Evolutionary conservation across 2,329 filamentous ascomycete species (phyloP).

Genomic region (Trichoderma breve): DNA sequence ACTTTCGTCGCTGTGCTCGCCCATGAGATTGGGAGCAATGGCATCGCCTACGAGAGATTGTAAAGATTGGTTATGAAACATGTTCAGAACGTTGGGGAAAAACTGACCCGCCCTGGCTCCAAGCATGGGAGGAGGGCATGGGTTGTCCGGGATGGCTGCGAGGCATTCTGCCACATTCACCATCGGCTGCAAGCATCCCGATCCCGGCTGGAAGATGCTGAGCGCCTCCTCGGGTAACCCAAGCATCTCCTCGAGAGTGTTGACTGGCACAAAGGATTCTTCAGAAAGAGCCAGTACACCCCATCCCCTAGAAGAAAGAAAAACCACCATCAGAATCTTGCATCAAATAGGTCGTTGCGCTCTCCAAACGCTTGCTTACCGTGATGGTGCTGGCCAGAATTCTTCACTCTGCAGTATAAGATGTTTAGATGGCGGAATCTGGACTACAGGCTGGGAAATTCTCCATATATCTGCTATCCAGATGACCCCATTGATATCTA

Average conservation of each 20-base stretch:
- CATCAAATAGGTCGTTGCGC: neutral
- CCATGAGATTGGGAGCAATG: neutral
- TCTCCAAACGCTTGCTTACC: conserved; percentile 24
- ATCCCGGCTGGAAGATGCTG: conserved; percentile 15
- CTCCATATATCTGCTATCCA: conserved; percentile 57
- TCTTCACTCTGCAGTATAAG: conserved; percentile 32
- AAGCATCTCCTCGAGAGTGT: conserved; percentile 35
- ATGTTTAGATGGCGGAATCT: conserved; percentile 24
- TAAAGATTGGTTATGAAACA: conserved; percentile 19
- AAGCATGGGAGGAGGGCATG: conserved; percentile 23
- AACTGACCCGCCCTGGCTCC: conserved; percentile 16
- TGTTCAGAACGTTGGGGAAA: conserved; percentile 5
- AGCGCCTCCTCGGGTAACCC: conserved; percentile 28
- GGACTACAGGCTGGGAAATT: conserved; percentile 28
- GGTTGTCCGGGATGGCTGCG: conserved; percentile 32
- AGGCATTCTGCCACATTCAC: conserved; percentile 31
- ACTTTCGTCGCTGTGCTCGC: conserved; percentile 18
- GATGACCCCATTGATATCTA: conserved; percentile 49
- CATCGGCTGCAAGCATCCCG: conserved; percentile 25
- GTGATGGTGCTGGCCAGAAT: conserved; percentile 29
- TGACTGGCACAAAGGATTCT: conserved; percentile 42
- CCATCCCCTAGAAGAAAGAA: conserved; percentile 41
- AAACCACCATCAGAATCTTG: neutral
- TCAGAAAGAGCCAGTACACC: conserved; percentile 47
- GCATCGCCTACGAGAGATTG: conserved; percentile 8